Conservation (phyloP, 1,139 yeast genomes). For the Kodamaea fungicola region DNA sequence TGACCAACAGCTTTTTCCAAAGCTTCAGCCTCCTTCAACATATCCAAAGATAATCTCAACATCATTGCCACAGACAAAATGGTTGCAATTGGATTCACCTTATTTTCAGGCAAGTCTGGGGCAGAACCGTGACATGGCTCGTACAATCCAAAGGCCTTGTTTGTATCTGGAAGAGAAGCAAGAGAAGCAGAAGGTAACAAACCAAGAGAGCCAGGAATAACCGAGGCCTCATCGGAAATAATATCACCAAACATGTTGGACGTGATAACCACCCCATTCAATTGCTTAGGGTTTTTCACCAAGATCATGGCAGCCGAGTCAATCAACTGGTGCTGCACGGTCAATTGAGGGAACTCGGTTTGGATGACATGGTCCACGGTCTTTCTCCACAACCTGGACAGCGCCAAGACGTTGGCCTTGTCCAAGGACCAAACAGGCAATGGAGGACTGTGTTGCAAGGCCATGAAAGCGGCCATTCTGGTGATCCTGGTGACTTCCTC, state of each 20-base stretch:
- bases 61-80: constrained; percentile 95
- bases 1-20: constrained; percentile 83
- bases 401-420: constrained; percentile 95
- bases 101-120: constrained; percentile 82
- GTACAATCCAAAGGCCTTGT: constrained; percentile 89
- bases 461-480: constrained; percentile 97
- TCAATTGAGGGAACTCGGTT: constrained; percentile 85
- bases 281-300: constrained; percentile 81
- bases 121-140: constrained; percentile 99
- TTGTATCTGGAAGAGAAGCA: constrained; percentile 91
- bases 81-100: constrained; percentile 94
- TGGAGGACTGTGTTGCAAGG: constrained; percentile 90
- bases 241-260: constrained; percentile 98
- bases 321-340: constrained; percentile 86
- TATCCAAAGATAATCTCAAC: constrained; percentile 84
- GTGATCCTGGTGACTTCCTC: constrained; percentile 92
- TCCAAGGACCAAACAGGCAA: constrained; percentile 92
- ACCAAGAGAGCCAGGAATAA: constrained; percentile 95
- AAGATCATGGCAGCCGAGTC: constrained; percentile 98
- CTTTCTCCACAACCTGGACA: constrained; percentile 93
- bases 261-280: constrained; percentile 89
- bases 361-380: constrained; percentile 82
- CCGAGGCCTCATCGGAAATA: constrained; percentile 95
- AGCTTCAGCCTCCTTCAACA: constrained; percentile 81
- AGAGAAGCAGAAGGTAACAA: constrained; percentile 93